phyloP scores from a whole-genome alignment of 345 rosid species.

The Melastoma malabathricum region DNA sequence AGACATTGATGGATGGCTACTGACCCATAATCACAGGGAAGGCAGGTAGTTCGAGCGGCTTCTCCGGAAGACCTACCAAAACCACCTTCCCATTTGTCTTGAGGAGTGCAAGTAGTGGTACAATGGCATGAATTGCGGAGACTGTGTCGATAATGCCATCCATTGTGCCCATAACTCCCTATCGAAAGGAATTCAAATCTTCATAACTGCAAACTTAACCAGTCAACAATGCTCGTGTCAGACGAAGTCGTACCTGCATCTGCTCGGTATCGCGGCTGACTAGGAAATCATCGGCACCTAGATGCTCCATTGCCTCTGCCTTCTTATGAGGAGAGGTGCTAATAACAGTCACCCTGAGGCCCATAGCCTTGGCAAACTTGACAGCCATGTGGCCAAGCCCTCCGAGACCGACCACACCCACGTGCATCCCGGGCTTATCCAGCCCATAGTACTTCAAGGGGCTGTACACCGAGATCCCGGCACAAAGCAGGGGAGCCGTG shows the following conservation, averaged over 20 bases:
- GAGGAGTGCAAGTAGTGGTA: conserved; percentile 33
- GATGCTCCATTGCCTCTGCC: conserved; percentile 24
- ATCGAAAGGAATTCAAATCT: not conserved
- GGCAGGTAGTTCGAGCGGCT: conserved; percentile 31
- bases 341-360: conserved; percentile 28
- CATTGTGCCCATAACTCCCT: conserved; percentile 14
- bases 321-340: conserved; percentile 36
- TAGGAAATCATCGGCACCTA: conserved; percentile 32
- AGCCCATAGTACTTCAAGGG: conserved; percentile 41
- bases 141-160: conserved; percentile 56
- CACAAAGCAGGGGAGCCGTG: conserved; percentile 56
- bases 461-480: conserved; percentile 64
- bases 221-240: not conserved
- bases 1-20: not conserved
- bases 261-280: conserved; percentile 22
- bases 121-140: conserved; percentile 27
- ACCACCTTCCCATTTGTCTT: conserved; percentile 38
- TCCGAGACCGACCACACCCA: conserved; percentile 38
- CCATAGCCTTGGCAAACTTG: conserved; percentile 41
- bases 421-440: conserved; percentile 19
- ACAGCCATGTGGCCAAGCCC: conserved; percentile 42
- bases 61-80: conserved; percentile 32
- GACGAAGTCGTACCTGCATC: conserved; percentile 15
- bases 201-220: no score
- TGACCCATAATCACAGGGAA: conserved; percentile 20